phyloP scores from a whole-genome alignment of 2,329 filamentous ascomycete species.

The Paramyrothecium sp. region DNA sequence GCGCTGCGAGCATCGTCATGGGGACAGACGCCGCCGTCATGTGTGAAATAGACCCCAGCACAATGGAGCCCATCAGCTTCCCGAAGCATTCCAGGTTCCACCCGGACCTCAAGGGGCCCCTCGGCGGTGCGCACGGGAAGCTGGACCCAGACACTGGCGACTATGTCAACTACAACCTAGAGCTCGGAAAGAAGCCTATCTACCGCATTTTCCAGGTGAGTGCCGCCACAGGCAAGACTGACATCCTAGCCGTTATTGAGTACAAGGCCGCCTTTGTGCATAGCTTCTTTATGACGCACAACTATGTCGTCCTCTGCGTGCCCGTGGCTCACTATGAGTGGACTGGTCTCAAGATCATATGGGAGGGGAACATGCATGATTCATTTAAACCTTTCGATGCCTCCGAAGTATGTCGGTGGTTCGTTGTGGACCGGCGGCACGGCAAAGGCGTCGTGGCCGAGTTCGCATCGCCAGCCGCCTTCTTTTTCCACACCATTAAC shows the following conservation, averaged over 20 bases:
- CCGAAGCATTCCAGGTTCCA: slow-evolving; percentile 61
- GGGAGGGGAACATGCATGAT: slow-evolving; percentile 66
- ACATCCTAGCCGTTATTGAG: slow-evolving; percentile 67
- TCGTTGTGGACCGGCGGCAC: slow-evolving; percentile 66
- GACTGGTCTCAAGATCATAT: slow-evolving; percentile 59
- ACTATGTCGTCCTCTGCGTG: slow-evolving; percentile 71
- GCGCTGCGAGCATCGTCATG: slow-evolving; percentile 49
- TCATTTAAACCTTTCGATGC: slow-evolving; percentile 63
- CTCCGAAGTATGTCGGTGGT: slow-evolving; percentile 61
- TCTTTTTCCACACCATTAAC: slow-evolving; percentile 80
- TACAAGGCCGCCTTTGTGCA: slow-evolving; percentile 70
- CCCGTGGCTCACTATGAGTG: slow-evolving; percentile 62
- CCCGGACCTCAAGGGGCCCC: slow-evolving; percentile 63
- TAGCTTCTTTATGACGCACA: slow-evolving; percentile 71
- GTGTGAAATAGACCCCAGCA: slow-evolving; percentile 65
- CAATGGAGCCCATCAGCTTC: slow-evolving; percentile 68
- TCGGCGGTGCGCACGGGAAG: slow-evolving; percentile 70
- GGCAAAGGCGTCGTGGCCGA: slow-evolving; percentile 65
- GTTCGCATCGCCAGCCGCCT: slow-evolving; percentile 67
- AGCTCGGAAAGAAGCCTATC: slow-evolving; percentile 51
- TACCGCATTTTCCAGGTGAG: slow-evolving; percentile 71
- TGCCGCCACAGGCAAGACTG: slow-evolving; percentile 62
- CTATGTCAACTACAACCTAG: slow-evolving; percentile 79
- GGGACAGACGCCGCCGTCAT: slow-evolving; percentile 57
- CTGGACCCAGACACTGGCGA: slow-evolving; percentile 72